A percentile compares a stretch with the other conserved stretches of the same genome.
These are phyloP conservation scores for Discostella stelligera DNA, from an alignment of 352 stramenopile species.

Conservation along the genomic window DNA sequence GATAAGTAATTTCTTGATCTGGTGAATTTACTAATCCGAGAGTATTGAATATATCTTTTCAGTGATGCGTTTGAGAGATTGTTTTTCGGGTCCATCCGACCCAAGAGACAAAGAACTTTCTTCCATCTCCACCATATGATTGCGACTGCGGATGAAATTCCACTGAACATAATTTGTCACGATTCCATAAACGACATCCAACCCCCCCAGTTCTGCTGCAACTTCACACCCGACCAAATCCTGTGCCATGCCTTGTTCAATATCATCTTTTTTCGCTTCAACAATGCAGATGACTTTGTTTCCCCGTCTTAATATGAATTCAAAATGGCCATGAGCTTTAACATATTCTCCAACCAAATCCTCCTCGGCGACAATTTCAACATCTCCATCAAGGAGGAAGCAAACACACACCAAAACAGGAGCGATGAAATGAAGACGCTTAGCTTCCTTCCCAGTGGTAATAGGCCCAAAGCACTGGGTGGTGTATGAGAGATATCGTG, in stretches of 20 bases:
- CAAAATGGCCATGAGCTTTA: constrained; percentile 63
- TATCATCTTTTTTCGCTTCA: constrained; percentile 70
- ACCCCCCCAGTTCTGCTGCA: constrained; percentile 57
- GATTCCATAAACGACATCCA: constrained; percentile 68
- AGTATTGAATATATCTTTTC: constrained; percentile 10
- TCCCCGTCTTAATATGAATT: constrained; percentile 65
- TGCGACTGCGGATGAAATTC: constrained; percentile 57
- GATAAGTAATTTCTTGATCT: constrained; percentile 10
- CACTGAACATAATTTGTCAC: constrained; percentile 59
- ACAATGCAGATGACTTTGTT: constrained; percentile 75
- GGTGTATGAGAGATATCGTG: constrained; percentile 10
- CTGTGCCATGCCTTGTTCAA: constrained; percentile 66
- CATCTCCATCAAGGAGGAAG: constrained; percentile 34
- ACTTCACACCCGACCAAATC: constrained; percentile 69
- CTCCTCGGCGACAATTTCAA: constrained; percentile 16
- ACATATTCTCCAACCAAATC: constrained; percentile 52
- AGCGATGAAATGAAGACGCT: constrained; percentile 16
- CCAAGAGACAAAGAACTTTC: constrained; percentile 21
- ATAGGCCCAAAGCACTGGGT: constrained; percentile 13
- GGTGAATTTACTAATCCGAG: constrained; percentile 6
- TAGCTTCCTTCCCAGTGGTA: constrained; percentile 8
- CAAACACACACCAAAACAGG: constrained; percentile 15
- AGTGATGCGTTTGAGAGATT: constrained; percentile 3
- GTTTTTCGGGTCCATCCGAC: constrained; percentile 4
- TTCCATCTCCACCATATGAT: constrained; percentile 50